These are phyloP conservation scores for Yarrowia divulgata DNA, from an alignment of 805 yeast genomes.

Conservation along the genomic window DNA sequence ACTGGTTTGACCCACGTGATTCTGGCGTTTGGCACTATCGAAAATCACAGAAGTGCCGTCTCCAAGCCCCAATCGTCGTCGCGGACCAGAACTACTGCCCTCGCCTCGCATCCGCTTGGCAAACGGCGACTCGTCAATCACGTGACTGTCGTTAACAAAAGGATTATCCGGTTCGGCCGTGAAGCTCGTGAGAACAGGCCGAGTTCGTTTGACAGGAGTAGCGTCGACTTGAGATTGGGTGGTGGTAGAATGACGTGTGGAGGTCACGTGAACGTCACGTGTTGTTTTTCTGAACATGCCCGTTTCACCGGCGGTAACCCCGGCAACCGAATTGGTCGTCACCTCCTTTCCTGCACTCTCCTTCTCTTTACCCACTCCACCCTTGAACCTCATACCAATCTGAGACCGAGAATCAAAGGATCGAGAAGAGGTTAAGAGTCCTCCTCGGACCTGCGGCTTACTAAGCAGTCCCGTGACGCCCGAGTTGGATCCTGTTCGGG, in stretches of 20 bases:
- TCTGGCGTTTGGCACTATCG: no score
- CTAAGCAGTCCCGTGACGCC: background rate
- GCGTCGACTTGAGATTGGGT: slow-evolving; percentile 11
- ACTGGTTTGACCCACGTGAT: no score
- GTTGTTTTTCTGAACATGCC: slow-evolving; percentile 15
- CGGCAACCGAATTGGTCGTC: background rate
- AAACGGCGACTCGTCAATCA: slow-evolving; percentile 23
- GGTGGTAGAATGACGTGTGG: background rate
- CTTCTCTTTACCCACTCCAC: background rate
- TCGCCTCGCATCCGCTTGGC: slow-evolving; percentile 32
- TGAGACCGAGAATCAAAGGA: slow-evolving; percentile 22
- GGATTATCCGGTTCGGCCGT: slow-evolving; percentile 28
- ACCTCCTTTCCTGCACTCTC: background rate
- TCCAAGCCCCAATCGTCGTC: background rate
- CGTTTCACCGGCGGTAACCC: background rate
- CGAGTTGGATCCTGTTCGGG: background rate
- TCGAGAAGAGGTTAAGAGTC: slow-evolving; percentile 8
- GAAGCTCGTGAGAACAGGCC: slow-evolving; percentile 6
- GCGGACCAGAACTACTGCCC: background rate
- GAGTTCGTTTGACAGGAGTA: slow-evolving; percentile 19
- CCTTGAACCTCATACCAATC: slow-evolving; percentile 27
- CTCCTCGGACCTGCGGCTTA: slow-evolving; percentile 16
- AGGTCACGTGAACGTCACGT: slow-evolving; percentile 8
- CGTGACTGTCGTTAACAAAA: slow-evolving; percentile 6
- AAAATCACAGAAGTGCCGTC: slow-evolving; percentile 4